Evolutionary conservation across 2,329 filamentous ascomycete genomes (phyloP).

Genomic region (Alternaria metachromatica): DNA sequence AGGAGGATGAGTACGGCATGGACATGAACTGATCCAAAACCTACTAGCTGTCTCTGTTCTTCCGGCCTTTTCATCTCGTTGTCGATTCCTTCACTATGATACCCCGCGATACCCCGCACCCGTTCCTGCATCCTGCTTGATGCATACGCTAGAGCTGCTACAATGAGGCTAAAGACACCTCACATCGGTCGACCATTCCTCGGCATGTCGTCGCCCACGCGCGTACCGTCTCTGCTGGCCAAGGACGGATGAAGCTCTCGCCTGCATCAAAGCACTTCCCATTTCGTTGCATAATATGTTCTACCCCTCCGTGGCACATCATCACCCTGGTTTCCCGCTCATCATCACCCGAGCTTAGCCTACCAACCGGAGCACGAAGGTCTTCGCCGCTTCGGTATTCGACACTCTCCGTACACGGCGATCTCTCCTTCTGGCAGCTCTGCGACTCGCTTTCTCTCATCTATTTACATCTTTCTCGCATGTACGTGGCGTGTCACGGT

Average conservation of each 20-base stretch:
- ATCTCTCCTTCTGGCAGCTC: not conserved
- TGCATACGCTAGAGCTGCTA: slow-evolving; percentile 29
- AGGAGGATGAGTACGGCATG: slow-evolving; percentile 92
- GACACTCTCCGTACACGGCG: not conserved
- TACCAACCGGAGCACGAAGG: slow-evolving; percentile 5
- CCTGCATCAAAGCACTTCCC: slow-evolving; percentile 32
- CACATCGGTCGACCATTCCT: slow-evolving; percentile 5
- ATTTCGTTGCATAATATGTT: slow-evolving; percentile 44
- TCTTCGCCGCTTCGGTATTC: not conserved
- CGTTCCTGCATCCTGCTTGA: slow-evolving; percentile 36
- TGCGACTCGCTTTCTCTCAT: not conserved
- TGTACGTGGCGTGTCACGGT: slow-evolving; percentile 11
- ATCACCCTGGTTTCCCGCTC: slow-evolving; percentile 25
- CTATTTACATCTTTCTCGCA: slow-evolving; percentile 1
- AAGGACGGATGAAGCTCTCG: slow-evolving; percentile 34
- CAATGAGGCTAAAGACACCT: slow-evolving; percentile 7
- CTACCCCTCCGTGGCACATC: slow-evolving; percentile 15
- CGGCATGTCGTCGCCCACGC: not conserved
- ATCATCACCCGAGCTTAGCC: slow-evolving; percentile 12
- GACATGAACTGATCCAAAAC: slow-evolving; percentile 57
- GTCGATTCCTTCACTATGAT: slow-evolving; percentile 41
- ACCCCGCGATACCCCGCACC: slow-evolving; percentile 46
- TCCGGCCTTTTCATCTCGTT: slow-evolving; percentile 19
- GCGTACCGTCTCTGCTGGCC: slow-evolving; percentile 43
- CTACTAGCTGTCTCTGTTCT: slow-evolving; percentile 3